Percentiles rank a stretch among this genome's conserved stretches.
Evolutionary conservation across 192 early-diverging fungal genomes (phyloP).

Genomic region (Chytriomyces sp.): DNA sequence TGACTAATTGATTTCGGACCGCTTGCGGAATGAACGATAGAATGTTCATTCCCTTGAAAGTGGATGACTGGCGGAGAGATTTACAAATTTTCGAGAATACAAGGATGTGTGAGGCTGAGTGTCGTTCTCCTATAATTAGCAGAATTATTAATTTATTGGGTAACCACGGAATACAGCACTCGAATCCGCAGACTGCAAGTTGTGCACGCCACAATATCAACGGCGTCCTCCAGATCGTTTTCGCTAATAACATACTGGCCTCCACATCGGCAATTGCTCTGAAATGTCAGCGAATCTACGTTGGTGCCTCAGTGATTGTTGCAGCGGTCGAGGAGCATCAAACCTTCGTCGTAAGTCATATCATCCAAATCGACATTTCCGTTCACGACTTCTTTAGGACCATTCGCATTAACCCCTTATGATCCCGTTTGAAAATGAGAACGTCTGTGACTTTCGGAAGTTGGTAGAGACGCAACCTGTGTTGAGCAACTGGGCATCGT

Average conservation of each 20-base stretch:
- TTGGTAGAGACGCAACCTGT: too few species aligned
- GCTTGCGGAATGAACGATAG: not conserved
- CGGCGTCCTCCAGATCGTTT: not conserved
- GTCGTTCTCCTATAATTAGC: too few species aligned
- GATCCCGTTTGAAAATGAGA: not conserved
- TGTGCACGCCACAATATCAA: slow-evolving; percentile 12
- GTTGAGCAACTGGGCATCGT: not conserved
- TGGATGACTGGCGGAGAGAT: too few species aligned
- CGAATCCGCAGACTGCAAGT: slow-evolving; percentile 5
- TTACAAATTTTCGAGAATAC: too few species aligned
- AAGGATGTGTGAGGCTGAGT: too few species aligned
- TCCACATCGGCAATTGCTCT: slow-evolving; percentile 11
- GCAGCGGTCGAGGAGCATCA: too few species aligned
- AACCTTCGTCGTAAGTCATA: slow-evolving; percentile 16
- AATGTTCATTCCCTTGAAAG: not conserved
- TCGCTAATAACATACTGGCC: slow-evolving; percentile 11
- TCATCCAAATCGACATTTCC: slow-evolving; percentile 21
- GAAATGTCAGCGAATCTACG: not conserved
- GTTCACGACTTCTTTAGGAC: slow-evolving; percentile 12
- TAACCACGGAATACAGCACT: slow-evolving; percentile 15
- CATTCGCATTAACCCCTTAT: not conserved
- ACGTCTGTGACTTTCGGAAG: too few species aligned
- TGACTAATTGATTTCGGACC: not conserved
- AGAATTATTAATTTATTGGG: too few species aligned
- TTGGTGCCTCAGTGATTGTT: not conserved